Conservation (phyloP, 306 rosid species). For the Myrica gale region DNA sequence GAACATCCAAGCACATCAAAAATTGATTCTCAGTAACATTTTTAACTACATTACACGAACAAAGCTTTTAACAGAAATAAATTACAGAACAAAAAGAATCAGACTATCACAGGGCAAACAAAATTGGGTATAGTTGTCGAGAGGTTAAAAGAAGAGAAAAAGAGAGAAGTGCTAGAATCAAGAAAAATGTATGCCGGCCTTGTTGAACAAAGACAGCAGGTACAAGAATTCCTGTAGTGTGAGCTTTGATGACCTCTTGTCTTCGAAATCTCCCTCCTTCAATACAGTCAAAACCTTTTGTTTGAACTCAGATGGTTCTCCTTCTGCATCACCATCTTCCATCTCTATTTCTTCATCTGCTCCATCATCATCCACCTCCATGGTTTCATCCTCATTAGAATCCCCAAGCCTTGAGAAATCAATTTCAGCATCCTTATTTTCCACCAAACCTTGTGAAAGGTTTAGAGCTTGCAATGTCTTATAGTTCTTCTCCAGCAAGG, state of each 20-base stretch:
- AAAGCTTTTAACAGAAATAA: neutral
- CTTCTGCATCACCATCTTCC: conserved; percentile 54
- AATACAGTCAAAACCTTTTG: conserved; percentile 63
- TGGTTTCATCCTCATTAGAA: conserved; percentile 39
- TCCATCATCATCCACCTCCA: conserved; percentile 56
- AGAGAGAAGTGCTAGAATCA: conserved; percentile 28
- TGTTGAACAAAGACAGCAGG: conserved; percentile 73
- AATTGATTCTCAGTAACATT: neutral
- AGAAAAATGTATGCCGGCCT: conserved; percentile 75
- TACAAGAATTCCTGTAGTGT: conserved; percentile 69
- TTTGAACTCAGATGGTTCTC: conserved; percentile 74
- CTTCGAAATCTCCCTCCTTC: conserved; percentile 81
- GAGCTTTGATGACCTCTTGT: conserved; percentile 85
- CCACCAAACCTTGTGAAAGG: conserved; percentile 36
- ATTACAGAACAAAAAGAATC: conserved; percentile 1
- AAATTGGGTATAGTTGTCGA: conserved; percentile 14
- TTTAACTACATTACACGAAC: neutral
- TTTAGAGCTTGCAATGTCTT: conserved; percentile 61
- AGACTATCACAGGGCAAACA: conserved; percentile 5
- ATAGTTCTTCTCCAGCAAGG: conserved; percentile 79
- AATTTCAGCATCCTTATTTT: conserved; percentile 31
- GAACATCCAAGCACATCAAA: neutral
- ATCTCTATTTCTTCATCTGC: conserved; percentile 59
- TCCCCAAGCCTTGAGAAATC: conserved; percentile 40
- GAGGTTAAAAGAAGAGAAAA: neutral